Percentiles rank a stretch among this genome's conserved stretches.
Evolutionary conservation across 495 filamentous ascomycete species (phyloP).

Genomic region (Margaritispora aquatica): DNA sequence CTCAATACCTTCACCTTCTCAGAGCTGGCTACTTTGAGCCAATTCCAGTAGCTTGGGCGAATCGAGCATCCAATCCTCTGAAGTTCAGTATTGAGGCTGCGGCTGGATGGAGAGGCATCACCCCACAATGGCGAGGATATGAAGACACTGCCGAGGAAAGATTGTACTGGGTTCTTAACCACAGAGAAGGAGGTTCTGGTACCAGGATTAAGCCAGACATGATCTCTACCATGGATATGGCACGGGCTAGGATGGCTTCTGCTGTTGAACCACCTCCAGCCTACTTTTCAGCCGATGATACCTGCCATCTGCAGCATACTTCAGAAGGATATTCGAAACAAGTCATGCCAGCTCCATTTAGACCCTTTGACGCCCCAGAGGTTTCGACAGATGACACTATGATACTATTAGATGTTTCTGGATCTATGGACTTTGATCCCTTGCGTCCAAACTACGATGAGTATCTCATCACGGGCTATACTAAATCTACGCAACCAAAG

Average conservation of each 20-base stretch:
- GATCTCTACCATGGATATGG: slow-evolving; percentile 37
- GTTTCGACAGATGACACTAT: slow-evolving; percentile 36
- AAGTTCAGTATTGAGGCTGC: slow-evolving; percentile 39
- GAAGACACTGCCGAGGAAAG: slow-evolving; percentile 42
- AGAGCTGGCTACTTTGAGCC: slow-evolving; percentile 44
- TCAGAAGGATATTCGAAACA: slow-evolving; percentile 38
- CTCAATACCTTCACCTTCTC: slow-evolving; percentile 42
- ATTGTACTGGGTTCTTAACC: slow-evolving; percentile 43
- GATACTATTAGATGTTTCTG: slow-evolving; percentile 40
- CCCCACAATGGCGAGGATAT: slow-evolving; percentile 40
- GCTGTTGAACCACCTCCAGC: slow-evolving; percentile 34
- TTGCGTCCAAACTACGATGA: slow-evolving; percentile 35
- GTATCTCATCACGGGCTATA: slow-evolving; percentile 35
- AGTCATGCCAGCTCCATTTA: slow-evolving; percentile 34
- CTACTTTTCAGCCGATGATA: slow-evolving; percentile 36
- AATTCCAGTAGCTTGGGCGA: slow-evolving; percentile 39
- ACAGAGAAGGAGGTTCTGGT: slow-evolving; percentile 28
- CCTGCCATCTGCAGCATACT: slow-evolving; percentile 33
- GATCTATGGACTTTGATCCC: slow-evolving; percentile 40
- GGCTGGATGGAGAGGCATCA: slow-evolving; percentile 41
- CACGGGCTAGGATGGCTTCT: slow-evolving; percentile 33
- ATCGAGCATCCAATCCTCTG: slow-evolving; percentile 34
- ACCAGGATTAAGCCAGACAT: slow-evolving; percentile 36
- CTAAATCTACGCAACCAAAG: slow-evolving; percentile 35
- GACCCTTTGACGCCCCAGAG: slow-evolving; percentile 30